Conservation (phyloP, 495 filamentous ascomycete species). For the Annulohypoxylon moriforme region DNA sequence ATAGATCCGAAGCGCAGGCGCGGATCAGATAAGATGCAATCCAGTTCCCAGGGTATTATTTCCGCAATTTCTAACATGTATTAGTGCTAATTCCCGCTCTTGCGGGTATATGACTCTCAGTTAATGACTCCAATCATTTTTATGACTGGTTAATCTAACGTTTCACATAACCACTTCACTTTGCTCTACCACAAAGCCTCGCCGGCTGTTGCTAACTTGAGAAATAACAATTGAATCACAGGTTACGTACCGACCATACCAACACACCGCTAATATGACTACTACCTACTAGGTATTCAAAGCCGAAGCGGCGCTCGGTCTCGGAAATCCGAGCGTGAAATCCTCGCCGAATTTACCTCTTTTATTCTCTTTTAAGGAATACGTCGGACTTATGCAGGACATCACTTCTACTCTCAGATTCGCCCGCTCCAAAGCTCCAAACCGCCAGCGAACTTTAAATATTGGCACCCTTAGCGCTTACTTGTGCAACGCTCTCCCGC, state of each 20-base stretch:
- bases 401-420: not conserved
- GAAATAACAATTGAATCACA: not conserved
- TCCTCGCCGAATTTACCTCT: not conserved
- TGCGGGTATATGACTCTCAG: not conserved
- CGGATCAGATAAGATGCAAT: constrained; percentile 14
- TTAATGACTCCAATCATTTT: not conserved
- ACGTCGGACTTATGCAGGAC: not conserved
- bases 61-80: not conserved
- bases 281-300: not conserved
- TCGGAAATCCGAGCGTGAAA: not conserved
- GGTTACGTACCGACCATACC: not conserved
- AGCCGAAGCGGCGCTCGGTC: not conserved
- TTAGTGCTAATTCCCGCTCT: not conserved
- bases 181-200: not conserved
- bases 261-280: not conserved
- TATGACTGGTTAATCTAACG: not conserved
- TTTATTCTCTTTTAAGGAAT: not conserved
- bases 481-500: not conserved
- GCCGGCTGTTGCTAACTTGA: not conserved
- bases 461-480: not conserved
- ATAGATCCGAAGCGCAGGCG: constrained; percentile 2
- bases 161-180: not conserved
- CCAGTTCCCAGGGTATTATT: not conserved
- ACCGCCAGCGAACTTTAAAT: not conserved
- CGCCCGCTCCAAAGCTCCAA: not conserved